These are phyloP conservation scores for Penicillium subrubescens DNA, from an alignment of 495 filamentous ascomycete species.

Conservation along the genomic window DNA sequence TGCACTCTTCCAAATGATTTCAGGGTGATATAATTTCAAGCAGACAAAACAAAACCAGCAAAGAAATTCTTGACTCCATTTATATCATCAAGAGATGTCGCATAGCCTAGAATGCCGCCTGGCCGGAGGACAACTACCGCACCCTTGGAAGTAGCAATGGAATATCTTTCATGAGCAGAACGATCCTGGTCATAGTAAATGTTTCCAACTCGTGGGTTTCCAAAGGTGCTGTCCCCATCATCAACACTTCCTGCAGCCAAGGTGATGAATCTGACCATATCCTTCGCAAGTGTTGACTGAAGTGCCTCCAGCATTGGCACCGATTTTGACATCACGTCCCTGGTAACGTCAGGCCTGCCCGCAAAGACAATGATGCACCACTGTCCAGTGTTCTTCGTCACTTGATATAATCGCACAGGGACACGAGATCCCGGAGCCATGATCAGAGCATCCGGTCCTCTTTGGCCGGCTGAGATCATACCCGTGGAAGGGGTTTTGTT, in stretches of 20 bases:
- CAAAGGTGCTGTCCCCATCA: neutral
- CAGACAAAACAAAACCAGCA: neutral
- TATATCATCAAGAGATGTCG: neutral
- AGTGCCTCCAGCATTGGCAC: neutral
- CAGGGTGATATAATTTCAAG: neutral
- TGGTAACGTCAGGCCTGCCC: neutral
- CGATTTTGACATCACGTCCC: neutral
- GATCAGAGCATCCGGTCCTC: neutral
- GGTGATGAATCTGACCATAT: neutral
- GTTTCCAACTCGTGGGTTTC: neutral
- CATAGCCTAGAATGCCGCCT: neutral
- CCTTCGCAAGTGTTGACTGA: neutral
- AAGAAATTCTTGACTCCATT: neutral
- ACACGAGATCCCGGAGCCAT: neutral
- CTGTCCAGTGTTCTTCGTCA: neutral
- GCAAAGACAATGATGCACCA: neutral
- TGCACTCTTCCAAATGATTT: no score
- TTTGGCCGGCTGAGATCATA: neutral
- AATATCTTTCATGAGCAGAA: neutral
- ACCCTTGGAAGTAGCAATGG: neutral
- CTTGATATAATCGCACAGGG: neutral
- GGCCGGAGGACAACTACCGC: neutral
- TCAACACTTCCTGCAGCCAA: neutral
- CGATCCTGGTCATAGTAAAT: neutral
- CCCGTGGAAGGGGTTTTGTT: neutral